Conservation (phyloP, 2,329 filamentous ascomycete species). For the Rhexocercosporidium sp. region DNA sequence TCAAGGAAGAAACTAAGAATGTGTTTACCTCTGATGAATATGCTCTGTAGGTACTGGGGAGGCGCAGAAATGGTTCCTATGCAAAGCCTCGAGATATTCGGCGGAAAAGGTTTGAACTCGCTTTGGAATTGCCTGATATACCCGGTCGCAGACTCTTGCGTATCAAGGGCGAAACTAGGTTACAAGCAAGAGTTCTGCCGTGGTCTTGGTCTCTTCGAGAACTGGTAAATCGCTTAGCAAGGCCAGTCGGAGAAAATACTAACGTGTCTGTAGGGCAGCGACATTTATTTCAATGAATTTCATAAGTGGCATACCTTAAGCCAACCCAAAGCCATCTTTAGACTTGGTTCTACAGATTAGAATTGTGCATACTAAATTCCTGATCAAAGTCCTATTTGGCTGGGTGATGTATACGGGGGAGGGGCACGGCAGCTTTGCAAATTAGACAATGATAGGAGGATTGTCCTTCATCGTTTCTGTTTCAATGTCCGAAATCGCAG, state of each 20-base stretch:
- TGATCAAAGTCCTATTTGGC: conserved; percentile 43
- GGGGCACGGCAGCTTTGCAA: conserved; percentile 47
- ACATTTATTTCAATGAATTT: conserved; percentile 48
- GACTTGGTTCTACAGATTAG: too few species aligned
- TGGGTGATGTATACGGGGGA: conserved; percentile 47
- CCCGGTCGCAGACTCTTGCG: too few species aligned
- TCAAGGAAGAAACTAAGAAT: conserved; percentile 25
- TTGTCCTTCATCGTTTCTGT: conserved; percentile 45
- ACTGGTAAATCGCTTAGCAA: conserved; percentile 32
- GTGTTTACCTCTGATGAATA: conserved; percentile 37
- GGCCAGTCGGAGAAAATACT: neutral
- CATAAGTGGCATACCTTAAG: conserved; percentile 41
- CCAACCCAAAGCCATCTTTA: too few species aligned
- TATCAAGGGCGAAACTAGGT: conserved; percentile 36
- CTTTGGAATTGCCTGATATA: too few species aligned
- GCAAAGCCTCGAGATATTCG: too few species aligned
- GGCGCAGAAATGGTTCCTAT: too few species aligned
- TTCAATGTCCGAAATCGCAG: conserved; percentile 46
- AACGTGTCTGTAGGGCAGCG: conserved; percentile 33
- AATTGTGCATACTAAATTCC: conserved; percentile 25
- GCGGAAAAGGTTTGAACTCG: too few species aligned
- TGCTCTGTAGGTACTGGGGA: too few species aligned
- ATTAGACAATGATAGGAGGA: conserved; percentile 48
- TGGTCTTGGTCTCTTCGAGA: conserved; percentile 46
- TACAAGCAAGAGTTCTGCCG: conserved; percentile 46